Conservation (phyloP, 2,329 filamentous ascomycete species). For the Colletotrichum truncatum region DNA sequence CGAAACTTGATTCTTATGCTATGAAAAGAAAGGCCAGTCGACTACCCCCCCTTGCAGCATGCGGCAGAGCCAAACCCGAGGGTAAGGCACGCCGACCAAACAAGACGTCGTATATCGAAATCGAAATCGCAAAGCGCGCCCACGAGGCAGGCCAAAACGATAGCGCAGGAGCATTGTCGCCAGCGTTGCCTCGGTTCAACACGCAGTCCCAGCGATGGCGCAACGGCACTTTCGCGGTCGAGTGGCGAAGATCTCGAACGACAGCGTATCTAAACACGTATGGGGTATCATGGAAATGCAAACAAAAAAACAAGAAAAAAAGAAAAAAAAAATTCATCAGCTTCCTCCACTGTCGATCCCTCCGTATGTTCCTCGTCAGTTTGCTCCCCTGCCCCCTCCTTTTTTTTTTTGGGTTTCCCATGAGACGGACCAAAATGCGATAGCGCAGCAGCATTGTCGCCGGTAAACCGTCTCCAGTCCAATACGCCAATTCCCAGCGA, state of each 20-base stretch:
- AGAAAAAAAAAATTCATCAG: slow-evolving; percentile 30
- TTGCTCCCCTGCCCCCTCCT: neutral
- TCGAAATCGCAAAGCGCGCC: slow-evolving; percentile 45
- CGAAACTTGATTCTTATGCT: slow-evolving; percentile 17
- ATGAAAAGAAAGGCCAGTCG: slow-evolving; percentile 12
- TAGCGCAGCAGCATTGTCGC: slow-evolving; percentile 66
- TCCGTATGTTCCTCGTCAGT: too few relatives aligned
- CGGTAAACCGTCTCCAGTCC: slow-evolving; percentile 49
- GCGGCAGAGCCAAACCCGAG: neutral
- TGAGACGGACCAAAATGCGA: slow-evolving; percentile 39
- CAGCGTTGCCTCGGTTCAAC: slow-evolving; percentile 55
- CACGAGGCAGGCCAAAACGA: slow-evolving; percentile 57
- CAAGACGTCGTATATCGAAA: slow-evolving; percentile 9
- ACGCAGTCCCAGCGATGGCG: slow-evolving; percentile 65
- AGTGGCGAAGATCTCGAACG: slow-evolving; percentile 50
- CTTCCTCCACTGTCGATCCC: too few relatives aligned
- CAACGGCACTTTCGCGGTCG: slow-evolving; percentile 65
- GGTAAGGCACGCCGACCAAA: neutral
- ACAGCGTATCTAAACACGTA: slow-evolving; percentile 55
- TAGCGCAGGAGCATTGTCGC: slow-evolving; percentile 66
- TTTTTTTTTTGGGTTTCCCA: slow-evolving; percentile 24
- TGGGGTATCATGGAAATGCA: slow-evolving; percentile 52
- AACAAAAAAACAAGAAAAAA: slow-evolving; percentile 34
- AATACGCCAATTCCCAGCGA: slow-evolving; percentile 56
- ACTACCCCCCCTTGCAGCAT: neutral